phyloP scores from a whole-genome alignment of 2,329 filamentous ascomycete species.

The Xylariaceae sp. region DNA sequence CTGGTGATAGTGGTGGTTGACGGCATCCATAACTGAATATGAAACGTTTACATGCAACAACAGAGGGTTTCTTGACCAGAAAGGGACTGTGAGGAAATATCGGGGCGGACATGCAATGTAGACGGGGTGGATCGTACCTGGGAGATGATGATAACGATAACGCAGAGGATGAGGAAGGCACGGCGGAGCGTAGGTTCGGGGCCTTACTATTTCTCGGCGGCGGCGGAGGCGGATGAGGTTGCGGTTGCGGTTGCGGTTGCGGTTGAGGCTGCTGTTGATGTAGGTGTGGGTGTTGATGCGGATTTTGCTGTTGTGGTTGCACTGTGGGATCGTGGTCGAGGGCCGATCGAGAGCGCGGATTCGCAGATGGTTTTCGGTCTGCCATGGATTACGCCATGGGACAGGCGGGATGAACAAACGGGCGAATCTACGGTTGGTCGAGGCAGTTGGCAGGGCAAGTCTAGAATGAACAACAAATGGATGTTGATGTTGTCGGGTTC shows the following conservation, averaged over 20 bases:
- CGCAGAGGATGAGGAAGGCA: slow-evolving; percentile 25
- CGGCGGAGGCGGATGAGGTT: not conserved
- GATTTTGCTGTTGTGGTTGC: slow-evolving; percentile 42
- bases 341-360: slow-evolving; percentile 49
- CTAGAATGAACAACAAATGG: slow-evolving; percentile 4
- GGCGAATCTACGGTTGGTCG: slow-evolving; percentile 2
- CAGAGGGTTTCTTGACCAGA: not conserved
- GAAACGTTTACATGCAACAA: not conserved
- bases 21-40: not conserved
- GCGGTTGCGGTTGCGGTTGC: not conserved
- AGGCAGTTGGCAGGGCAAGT: slow-evolving; percentile 2
- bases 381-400: slow-evolving; percentile 65
- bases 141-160: slow-evolving; percentile 25
- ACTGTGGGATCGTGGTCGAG: slow-evolving; percentile 50
- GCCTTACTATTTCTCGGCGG: slow-evolving; percentile 3
- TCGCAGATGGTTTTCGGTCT: slow-evolving; percentile 53
- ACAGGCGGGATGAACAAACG: slow-evolving; percentile 10
- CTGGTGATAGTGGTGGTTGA: not conserved
- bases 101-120: not conserved
- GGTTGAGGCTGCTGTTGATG: not conserved
- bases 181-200: slow-evolving; percentile 24
- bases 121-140: slow-evolving; percentile 28
- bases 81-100: not conserved
- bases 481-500: slow-evolving; percentile 12
- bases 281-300: slow-evolving; percentile 2